These are phyloP conservation scores for Mycena sanguinolenta DNA, from an alignment of 768 basidiomycete species.

Conservation along the genomic window DNA sequence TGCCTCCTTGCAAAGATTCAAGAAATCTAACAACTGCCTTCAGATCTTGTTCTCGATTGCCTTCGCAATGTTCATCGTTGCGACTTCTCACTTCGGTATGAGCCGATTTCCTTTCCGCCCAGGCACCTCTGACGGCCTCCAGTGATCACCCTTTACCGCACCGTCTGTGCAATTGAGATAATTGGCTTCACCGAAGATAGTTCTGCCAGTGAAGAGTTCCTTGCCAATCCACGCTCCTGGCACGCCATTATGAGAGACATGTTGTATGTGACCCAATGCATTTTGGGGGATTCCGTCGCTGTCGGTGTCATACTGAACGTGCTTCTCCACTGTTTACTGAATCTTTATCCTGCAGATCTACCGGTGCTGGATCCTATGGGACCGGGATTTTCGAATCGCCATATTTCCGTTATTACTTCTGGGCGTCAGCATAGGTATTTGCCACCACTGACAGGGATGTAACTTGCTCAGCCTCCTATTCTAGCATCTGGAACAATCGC, in stretches of 20 bases:
- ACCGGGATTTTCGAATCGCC: slow-evolving; percentile 7
- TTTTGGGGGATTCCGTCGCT: slow-evolving; percentile 15
- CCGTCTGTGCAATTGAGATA: neutral
- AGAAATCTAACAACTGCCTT: neutral
- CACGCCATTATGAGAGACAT: slow-evolving; percentile 6
- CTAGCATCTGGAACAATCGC: slow-evolving; percentile 10
- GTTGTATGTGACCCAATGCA: neutral
- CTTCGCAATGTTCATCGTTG: slow-evolving; percentile 15
- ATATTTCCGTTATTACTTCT: neutral
- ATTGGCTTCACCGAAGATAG: neutral
- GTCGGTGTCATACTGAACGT: neutral
- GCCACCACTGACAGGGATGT: neutral
- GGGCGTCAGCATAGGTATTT: slow-evolving; percentile 3
- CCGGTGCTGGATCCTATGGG: slow-evolving; percentile 27
- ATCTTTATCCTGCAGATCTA: slow-evolving; percentile 7
- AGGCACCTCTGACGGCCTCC: neutral
- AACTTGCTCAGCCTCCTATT: neutral
- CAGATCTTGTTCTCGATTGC: slow-evolving; percentile 21
- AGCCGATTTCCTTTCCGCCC: neutral
- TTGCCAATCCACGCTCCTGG: neutral
- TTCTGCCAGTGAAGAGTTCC: neutral
- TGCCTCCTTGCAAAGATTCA: neutral
- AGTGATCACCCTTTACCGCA: slow-evolving; percentile 14
- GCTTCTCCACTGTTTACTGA: neutral
- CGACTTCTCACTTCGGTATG: slow-evolving; percentile 19